Conservation (phyloP, 352 stramenopile species). For the Phytophthora capsici region DNA sequence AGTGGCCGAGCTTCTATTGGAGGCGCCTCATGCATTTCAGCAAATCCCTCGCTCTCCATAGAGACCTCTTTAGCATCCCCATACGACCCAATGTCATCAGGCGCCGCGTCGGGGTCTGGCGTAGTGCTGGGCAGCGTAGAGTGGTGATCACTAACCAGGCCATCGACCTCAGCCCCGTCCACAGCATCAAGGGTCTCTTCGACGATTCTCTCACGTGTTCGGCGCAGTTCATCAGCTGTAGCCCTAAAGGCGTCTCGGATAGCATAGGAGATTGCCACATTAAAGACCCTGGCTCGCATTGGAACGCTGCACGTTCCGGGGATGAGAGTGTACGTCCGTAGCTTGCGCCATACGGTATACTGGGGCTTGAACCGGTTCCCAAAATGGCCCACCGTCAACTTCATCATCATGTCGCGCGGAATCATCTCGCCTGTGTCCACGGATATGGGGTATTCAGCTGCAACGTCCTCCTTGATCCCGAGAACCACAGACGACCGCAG, state of each 20-base stretch:
- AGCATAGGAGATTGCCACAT: not conserved
- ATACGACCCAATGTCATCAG: too few species aligned
- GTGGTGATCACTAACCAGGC: too few species aligned
- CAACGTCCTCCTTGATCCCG: too few species aligned
- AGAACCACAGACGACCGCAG: not conserved
- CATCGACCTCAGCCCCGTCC: too few species aligned
- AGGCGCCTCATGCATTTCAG: too few species aligned
- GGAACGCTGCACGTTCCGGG: not conserved
- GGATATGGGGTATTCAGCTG: too few species aligned
- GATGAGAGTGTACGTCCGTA: not conserved
- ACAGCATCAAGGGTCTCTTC: too few species aligned
- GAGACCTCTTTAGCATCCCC: too few species aligned
- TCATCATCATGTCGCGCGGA: not conserved
- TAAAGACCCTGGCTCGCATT: not conserved
- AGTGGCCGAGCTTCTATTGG: too few species aligned
- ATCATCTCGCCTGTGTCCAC: not conserved
- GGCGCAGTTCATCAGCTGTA: not conserved
- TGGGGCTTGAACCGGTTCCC: not conserved
- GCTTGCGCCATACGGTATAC: not conserved
- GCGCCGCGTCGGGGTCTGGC: too few species aligned
- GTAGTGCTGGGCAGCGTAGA: too few species aligned
- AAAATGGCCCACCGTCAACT: not conserved
- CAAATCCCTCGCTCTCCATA: too few species aligned
- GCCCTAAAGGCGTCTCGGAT: not conserved
- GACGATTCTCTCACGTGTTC: not conserved